Base-by-base conservation (phyloP, 176 grass and related monocot genomes). In the Metroxylon sagu region DNA sequence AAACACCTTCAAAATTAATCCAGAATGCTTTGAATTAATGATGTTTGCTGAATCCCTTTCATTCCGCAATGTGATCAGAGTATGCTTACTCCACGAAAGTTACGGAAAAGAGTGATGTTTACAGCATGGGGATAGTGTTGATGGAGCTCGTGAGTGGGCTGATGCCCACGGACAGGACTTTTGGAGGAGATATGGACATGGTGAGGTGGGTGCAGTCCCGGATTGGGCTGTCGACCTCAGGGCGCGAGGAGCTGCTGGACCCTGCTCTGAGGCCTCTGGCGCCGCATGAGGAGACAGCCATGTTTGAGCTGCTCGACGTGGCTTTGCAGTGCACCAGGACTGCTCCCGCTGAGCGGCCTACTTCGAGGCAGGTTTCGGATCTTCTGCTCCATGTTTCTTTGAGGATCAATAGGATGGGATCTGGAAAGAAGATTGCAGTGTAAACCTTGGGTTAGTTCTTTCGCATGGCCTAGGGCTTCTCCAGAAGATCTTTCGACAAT, bases 71-170 rank as follows among this genome's bases (percentile, higher is more conserved):
- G 4, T 10, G 39, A 52, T 52, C 78, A 97, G 92, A 97, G 63
- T 92, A 83, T 54, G 87, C 87, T 10, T 98, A 98, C 84, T 83
- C 84, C 14, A 50, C 85, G 74, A 92, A 92, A 76, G 78, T 79
- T 51, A 92, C 84, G 0, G 87, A 98, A 52, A 98, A 80, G 70
- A 89, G 76, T 50, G 93, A 98, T 16, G 78, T 89, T 1, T 98
- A 98, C 81, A 92, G 87, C 87, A 88, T 82, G 74, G 87, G 93
- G 17, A 88, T 98, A 21, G 93, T 98, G 50, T 75, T 92, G 25
- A 92, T 98, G 87, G 93, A 97, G 81, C 87, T 97, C 5, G 87
- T 80, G 18, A 85, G 78, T 1, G 87, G 93, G 43, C 65, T 75
- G 19, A 67, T 71, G 87, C 93, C 93, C 5, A 98, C 87, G 0